phyloP scores from a whole-genome alignment of 2,329 filamentous ascomycete species.

The Colletotrichum costaricense region DNA sequence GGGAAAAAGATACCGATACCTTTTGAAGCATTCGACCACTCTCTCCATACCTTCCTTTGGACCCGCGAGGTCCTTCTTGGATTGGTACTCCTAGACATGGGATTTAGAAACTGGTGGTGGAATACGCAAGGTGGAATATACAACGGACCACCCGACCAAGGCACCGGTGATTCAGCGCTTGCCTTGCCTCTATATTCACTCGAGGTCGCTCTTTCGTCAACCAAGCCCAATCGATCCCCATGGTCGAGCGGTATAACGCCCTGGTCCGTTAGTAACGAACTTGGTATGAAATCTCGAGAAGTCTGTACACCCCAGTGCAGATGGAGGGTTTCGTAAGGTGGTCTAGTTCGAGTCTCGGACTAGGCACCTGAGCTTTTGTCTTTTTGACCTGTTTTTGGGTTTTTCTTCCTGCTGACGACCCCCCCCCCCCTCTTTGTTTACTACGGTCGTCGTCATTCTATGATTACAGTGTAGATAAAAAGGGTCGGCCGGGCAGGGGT shows the following conservation, averaged over 20 bases:
- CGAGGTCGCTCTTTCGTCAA: neutral
- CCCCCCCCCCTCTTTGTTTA: too few relatives aligned
- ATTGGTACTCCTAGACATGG: too few relatives aligned
- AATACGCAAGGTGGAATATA: too few relatives aligned
- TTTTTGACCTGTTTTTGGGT: neutral
- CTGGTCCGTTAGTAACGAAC: conserved; percentile 13
- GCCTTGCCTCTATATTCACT: neutral
- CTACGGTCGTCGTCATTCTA: too few relatives aligned
- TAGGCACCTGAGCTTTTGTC: conserved; percentile 2
- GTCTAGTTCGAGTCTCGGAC: neutral
- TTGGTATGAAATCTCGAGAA: conserved; percentile 12
- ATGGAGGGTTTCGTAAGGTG: conserved; percentile 1
- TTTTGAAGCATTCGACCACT: neutral
- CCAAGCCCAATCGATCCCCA: conserved; percentile 6
- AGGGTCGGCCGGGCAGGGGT: too few relatives aligned
- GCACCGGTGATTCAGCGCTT: neutral
- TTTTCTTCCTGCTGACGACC: too few relatives aligned
- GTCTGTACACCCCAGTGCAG: neutral
- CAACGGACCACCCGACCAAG: too few relatives aligned
- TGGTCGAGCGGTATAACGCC: conserved; percentile 16
- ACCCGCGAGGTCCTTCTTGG: too few relatives aligned
- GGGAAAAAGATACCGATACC: neutral
- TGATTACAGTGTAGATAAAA: too few relatives aligned
- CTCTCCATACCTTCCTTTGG: too few relatives aligned
- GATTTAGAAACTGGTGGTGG: too few relatives aligned